phyloP scores from a whole-genome alignment of 176 grass and related monocot genomes.

The Carex pumila region DNA sequence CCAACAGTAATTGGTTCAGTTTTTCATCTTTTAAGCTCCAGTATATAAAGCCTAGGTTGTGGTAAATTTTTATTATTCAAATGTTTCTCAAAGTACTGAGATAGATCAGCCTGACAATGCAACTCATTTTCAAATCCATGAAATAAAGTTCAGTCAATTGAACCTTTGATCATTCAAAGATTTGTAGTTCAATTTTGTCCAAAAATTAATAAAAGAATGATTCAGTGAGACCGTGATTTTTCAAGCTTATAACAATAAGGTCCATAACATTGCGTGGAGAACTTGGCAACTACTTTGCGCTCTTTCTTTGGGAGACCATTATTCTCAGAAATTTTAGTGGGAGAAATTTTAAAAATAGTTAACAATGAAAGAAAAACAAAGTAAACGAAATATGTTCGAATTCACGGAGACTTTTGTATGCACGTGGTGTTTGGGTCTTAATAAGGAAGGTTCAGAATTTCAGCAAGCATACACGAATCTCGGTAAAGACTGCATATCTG shows the following conservation, averaged over 20 bases:
- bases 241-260: not conserved
- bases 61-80: not conserved
- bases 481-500: too few species aligned
- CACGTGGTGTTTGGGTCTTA: too few species aligned
- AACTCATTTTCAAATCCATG: not conserved
- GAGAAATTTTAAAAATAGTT: not conserved
- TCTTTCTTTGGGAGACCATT: too few species aligned
- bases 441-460: too few species aligned
- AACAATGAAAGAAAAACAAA: not conserved
- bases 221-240: not conserved
- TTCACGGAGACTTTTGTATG: too few species aligned
- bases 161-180: not conserved
- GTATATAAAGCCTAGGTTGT: not conserved
- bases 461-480: too few species aligned
- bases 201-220: not conserved
- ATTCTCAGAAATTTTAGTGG: not conserved
- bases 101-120: not conserved
- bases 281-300: not conserved
- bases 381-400: too few species aligned
- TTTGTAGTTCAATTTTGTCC: not conserved
- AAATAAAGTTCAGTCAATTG: not conserved
- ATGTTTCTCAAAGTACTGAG: not conserved
- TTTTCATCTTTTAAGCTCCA: not conserved
- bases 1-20: not conserved
- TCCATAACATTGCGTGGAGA: not conserved